Evolutionary conservation across 2,329 filamentous ascomycete species (phyloP).

Genomic region (Amylocarpus encephaloides): DNA sequence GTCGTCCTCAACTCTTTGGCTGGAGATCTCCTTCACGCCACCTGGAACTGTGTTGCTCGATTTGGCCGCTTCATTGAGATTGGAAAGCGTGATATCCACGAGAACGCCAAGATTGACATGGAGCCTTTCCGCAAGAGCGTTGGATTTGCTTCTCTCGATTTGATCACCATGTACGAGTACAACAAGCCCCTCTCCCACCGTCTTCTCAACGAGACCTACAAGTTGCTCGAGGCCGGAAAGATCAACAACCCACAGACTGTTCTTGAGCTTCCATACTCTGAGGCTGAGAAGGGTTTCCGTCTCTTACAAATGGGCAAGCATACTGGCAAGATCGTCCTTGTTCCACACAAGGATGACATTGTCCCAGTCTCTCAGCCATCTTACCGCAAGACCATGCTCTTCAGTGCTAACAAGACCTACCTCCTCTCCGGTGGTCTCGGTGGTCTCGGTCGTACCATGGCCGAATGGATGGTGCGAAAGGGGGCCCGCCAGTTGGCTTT

Average conservation of each 20-base stretch:
- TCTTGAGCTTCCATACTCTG: neutral
- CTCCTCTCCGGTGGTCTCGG: conserved; percentile 30
- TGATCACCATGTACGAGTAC: conserved; percentile 1
- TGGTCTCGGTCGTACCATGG: conserved; percentile 33
- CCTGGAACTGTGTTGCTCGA: conserved; percentile 31
- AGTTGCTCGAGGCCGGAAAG: neutral
- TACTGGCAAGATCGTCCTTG: conserved; percentile 1
- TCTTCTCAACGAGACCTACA: neutral
- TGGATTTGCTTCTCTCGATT: neutral
- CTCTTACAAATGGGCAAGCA: conserved; percentile 11
- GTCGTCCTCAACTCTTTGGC: conserved; percentile 11
- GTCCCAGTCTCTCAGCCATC: conserved; percentile 1
- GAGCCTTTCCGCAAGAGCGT: conserved; percentile 15
- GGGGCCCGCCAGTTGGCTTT: conserved; percentile 34
- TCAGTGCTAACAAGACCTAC: neutral
- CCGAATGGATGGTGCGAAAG: conserved; percentile 32
- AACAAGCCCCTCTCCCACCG: neutral
- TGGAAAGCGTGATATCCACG: conserved; percentile 30
- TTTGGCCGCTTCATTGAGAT: conserved; percentile 36
- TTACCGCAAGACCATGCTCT: conserved; percentile 2
- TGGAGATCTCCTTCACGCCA: conserved; percentile 19
- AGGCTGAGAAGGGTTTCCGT: conserved; percentile 8
- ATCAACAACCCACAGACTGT: neutral
- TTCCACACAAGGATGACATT: conserved; percentile 3
- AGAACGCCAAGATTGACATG: conserved; percentile 22